Evolutionary conservation across 2,329 filamentous ascomycete genomes (phyloP), one percentile per base, ranked within the genome.

Genomic region (Clathrospora elynae): DNA sequence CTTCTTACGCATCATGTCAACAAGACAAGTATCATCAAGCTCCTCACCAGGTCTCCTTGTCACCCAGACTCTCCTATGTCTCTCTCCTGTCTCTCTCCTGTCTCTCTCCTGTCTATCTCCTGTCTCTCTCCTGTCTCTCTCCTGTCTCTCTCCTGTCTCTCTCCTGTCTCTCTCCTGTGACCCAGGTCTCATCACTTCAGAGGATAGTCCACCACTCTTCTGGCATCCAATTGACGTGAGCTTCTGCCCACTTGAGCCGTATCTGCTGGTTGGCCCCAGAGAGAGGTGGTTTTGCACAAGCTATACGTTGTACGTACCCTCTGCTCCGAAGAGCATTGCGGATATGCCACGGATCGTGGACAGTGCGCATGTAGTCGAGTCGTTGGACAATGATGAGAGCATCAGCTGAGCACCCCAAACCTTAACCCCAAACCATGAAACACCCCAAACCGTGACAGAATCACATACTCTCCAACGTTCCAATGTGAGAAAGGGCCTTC

Each of bases 171-270:
- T n/a, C 34, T 3, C 40, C 33, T 13, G 32, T 42, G 4, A 47
- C 32, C 37, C 38, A 47, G 18, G 37, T 47, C 22, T 42, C 33
- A 18, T 47, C 33, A 37, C 24, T 37, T 38, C 25, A 47, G 6
- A 47, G 26, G 9, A 47, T 47, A 8, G 3, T 13, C 11, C 14
- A 28, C 38, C 28, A 47, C 17, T 47, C 14, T 10, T 28, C 16
- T 10, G 14, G 18, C n/a, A 12, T 29, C 44, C 38, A 47, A 19
- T 38, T 28, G 4, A 42, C 16, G 24, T 47, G 38, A 5, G 11
- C 33, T 18, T 29, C 4, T 5, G 44, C 44, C 44, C 34, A 42
- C 6, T 22, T 12, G 8, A 32, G 29, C 11, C 44, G 11, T 13
- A 28, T 19, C 14, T 30, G 6, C 25, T 32, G 13, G 20, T 37